A percentile compares a stretch with the other conserved stretches of the same genome.
Conservation (phyloP, 352 stramenopile genomes). For the Globisporangium carolinianum region DNA sequence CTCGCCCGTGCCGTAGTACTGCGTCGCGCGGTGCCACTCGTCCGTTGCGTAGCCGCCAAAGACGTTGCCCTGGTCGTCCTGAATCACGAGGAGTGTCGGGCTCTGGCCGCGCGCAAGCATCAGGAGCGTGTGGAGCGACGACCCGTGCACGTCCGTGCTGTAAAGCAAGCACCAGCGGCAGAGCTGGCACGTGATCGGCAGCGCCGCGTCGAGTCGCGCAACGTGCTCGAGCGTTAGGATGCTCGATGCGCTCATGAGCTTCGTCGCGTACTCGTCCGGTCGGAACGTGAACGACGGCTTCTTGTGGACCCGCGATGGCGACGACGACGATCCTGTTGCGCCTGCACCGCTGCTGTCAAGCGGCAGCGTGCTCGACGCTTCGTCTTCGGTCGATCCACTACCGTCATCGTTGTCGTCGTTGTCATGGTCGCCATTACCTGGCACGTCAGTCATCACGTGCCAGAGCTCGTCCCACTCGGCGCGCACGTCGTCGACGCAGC, state of each 20-base stretch:
- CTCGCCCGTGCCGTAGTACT: slow-evolving; percentile 87
- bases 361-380: slow-evolving; percentile 15
- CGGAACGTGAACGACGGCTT: slow-evolving; percentile 52
- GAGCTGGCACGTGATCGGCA: slow-evolving; percentile 75
- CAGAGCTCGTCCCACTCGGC: slow-evolving; percentile 58
- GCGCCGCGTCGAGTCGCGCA: slow-evolving; percentile 52
- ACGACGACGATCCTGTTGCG: slow-evolving; percentile 10
- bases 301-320: slow-evolving; percentile 31
- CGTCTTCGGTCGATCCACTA: slow-evolving; percentile 25
- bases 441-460: slow-evolving; percentile 17
- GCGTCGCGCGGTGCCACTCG: slow-evolving; percentile 66
- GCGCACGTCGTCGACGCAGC: slow-evolving; percentile 54
- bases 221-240: slow-evolving; percentile 72
- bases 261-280: slow-evolving; percentile 60
- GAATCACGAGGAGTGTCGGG: slow-evolving; percentile 75
- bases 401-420: slow-evolving; percentile 22
- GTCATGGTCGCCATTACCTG: slow-evolving; percentile 21
- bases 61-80: slow-evolving; percentile 64
- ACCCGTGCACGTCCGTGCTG: slow-evolving; percentile 67
- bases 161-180: slow-evolving; percentile 82
- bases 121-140: slow-evolving; percentile 68
- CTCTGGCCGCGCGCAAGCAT: slow-evolving; percentile 61
- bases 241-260: slow-evolving; percentile 63
- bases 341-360: neutral
- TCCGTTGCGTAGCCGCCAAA: slow-evolving; percentile 83